Base-by-base conservation (phyloP, 2,329 filamentous ascomycete genomes). In the Mariannaea elegans region DNA sequence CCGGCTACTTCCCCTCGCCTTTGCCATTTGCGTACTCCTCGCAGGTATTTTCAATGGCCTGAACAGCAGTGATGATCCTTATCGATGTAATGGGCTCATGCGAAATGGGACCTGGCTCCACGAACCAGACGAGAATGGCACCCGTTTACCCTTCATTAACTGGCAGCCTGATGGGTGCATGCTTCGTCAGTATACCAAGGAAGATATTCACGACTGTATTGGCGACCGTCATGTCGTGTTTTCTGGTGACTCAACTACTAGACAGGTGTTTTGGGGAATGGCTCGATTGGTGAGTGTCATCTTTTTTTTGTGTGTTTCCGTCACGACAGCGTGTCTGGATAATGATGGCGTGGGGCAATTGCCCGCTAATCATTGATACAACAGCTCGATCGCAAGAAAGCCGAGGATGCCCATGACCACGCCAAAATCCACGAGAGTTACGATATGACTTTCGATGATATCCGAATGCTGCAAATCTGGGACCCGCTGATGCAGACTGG, bases 111-210 rank as follows among this genome's bases (percentile, higher is more conserved):
- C 77, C 63, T 88, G 86, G 85, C 58, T 72, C 62, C 69, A 70
- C 66, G 72, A 71, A 23, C 73, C 69, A 36, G 71, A 72, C 53
- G 64, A 61, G 36, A 65, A 70, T 59, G 68, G 70, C 64, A 61
- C 64, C 60, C 59, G 57, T 66, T 38, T 62, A 65, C 54, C 72
- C 1, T 82, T 80, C 65, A 73, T 77, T 31, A 78, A 81, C 63
- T 89, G 87, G 87, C 84, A 88, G 56, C 83, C 87, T 4, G 78
- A 79, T 19, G 84, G 84, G 23, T 90, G 88, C 73, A 82, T 84
- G 60, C 77, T 88, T 68, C 81, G 84, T 60, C 75, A 82, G 52
- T 89, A 89, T 73, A 77, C 79, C 8, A 68, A 73, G 6, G 70
- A 78, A n/a, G 83, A 86, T 34, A 78, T 89, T 38, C 73, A 76